These are phyloP conservation scores for Coemansia sp. DNA, from an alignment of 192 early-diverging fungal species.

Conservation along the genomic window DNA sequence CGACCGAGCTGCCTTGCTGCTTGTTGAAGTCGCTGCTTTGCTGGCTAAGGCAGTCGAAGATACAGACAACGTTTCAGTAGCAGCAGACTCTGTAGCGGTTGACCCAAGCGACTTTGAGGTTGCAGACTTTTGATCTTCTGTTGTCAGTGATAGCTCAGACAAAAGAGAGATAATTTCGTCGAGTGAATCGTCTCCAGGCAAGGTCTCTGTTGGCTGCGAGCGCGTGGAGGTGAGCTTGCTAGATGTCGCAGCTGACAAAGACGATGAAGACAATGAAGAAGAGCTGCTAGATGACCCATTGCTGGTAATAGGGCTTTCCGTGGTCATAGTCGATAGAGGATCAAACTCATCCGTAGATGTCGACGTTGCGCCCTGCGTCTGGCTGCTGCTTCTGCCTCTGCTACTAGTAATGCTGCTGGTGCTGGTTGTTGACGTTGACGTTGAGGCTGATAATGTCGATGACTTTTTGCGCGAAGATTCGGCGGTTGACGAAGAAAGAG, in stretches of 20 bases:
- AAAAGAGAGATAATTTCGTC: background rate
- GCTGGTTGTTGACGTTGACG: too few species aligned
- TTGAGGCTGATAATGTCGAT: background rate
- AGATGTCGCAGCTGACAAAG: background rate
- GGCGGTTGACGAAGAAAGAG: background rate
- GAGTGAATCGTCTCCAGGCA: background rate
- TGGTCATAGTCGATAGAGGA: background rate
- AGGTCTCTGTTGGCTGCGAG: background rate
- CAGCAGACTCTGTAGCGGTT: background rate
- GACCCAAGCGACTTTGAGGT: background rate
- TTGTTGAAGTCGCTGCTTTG: background rate
- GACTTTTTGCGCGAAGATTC: background rate
- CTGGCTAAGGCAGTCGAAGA: background rate
- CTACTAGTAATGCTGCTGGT: background rate
- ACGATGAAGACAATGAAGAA: background rate
- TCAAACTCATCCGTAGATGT: background rate
- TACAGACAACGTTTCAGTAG: background rate
- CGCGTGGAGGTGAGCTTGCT: background rate
- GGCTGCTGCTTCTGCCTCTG: background rate
- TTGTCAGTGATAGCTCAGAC: background rate
- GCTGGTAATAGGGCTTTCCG: background rate
- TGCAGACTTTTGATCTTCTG: background rate
- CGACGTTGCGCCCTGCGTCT: background rate
- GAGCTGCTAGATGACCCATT: background rate
- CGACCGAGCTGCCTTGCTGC: background rate